phyloP scores from a whole-genome alignment of 2,329 filamentous ascomycete species.

The Periglandula ipomoeae region DNA sequence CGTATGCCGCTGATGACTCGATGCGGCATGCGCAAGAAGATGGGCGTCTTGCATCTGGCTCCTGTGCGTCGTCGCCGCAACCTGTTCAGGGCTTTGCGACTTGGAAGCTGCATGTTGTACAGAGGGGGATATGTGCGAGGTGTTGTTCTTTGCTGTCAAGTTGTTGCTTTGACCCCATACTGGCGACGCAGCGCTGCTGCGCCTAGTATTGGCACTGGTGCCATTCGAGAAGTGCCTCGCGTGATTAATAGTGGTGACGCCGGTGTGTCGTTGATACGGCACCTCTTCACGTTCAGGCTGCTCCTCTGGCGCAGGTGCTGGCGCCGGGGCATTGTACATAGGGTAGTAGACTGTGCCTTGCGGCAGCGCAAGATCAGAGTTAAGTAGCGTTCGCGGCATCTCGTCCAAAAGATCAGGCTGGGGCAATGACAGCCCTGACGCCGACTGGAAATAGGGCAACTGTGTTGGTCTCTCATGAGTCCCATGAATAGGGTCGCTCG shows the following conservation, averaged over 20 bases:
- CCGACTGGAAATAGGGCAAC: constrained; percentile 20
- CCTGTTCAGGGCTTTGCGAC: constrained; percentile 4
- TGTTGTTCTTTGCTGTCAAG: neutral
- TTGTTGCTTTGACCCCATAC: constrained; percentile 2
- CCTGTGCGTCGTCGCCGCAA: neutral
- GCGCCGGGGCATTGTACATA: constrained; percentile 4
- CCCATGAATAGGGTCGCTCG: constrained; percentile 12
- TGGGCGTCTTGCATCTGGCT: constrained; percentile 7
- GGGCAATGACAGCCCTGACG: constrained; percentile 16
- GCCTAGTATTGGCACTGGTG: too few species aligned
- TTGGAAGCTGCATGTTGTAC: neutral
- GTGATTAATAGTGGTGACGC: neutral
- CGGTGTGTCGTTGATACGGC: neutral
- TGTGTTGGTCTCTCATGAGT: constrained; percentile 13
- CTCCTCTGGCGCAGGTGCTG: neutral
- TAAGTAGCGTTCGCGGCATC: neutral
- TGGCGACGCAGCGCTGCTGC: neutral
- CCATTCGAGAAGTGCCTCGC: neutral
- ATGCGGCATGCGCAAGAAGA: constrained; percentile 6
- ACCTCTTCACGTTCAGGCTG: neutral
- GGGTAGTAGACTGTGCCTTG: constrained; percentile 14
- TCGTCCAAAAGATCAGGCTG: constrained; percentile 13
- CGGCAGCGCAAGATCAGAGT: constrained; percentile 11
- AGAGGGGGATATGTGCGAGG: constrained; percentile 1
- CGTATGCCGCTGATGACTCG: constrained; percentile 17